Conservation (phyloP, 2,329 filamentous ascomycete genomes). For the Lojkania enalia region DNA sequence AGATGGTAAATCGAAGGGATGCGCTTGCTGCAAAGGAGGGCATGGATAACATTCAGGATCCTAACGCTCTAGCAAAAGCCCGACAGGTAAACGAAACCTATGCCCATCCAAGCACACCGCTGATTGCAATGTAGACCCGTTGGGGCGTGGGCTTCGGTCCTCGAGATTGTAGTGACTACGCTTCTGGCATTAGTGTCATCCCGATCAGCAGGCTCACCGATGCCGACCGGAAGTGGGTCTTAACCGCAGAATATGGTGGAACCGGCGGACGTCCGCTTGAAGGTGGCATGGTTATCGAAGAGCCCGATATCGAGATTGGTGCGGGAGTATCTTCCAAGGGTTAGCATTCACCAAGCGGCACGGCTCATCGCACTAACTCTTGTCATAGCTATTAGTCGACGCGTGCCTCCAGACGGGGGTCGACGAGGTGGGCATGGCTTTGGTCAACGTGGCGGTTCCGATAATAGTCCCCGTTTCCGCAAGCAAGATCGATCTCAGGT, state of each 20-base stretch:
- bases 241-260: constrained; percentile 90
- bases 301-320: constrained; percentile 98
- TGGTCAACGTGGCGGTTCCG: constrained; percentile 20
- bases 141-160: constrained; percentile 98
- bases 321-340: constrained; percentile 95
- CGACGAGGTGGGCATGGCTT: constrained; percentile 22
- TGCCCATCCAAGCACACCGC: constrained; percentile 9
- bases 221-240: constrained; percentile 95
- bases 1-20: constrained; percentile 90
- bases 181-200: constrained; percentile 87
- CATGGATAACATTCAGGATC: constrained; percentile 78
- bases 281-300: constrained; percentile 85
- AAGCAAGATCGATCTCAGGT: constrained; percentile 30
- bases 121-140: constrained; percentile 66
- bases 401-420: constrained; percentile 37
- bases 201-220: constrained; percentile 92
- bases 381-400: constrained; percentile 37
- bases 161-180: constrained; percentile 95
- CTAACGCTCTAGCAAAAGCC: constrained; percentile 69
- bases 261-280: constrained; percentile 83
- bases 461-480: constrained; percentile 31
- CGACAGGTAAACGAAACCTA: constrained; percentile 42
- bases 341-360: constrained; percentile 23
- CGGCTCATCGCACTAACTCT: constrained; percentile 16
- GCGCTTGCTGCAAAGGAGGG: constrained; percentile 81